phyloP scores from a whole-genome alignment of 106 monocot genomes.

The Phalaenopsis aphrodite region DNA sequence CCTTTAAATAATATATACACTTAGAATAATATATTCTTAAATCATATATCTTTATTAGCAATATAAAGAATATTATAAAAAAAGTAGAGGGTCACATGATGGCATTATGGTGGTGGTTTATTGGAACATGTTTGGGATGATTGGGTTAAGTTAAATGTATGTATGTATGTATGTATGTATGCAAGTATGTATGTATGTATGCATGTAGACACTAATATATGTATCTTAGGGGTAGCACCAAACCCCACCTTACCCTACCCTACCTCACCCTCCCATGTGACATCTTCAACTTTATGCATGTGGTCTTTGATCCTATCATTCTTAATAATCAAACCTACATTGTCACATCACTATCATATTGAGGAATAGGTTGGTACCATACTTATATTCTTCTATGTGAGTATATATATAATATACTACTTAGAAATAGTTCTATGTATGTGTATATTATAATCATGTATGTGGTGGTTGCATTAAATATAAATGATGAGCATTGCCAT shows the following conservation, averaged over 20 bases:
- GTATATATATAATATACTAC: not conserved
- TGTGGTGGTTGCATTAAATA: not conserved
- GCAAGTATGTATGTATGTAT: not conserved
- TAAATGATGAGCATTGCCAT: not conserved
- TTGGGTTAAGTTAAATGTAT: constrained; percentile 6
- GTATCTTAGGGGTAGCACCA: too few relatives aligned
- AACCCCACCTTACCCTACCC: not conserved
- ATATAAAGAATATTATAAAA: too few relatives aligned
- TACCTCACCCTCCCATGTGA: constrained; percentile 31
- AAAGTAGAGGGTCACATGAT: constrained; percentile 13
- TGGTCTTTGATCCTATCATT: constrained; percentile 21
- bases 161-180: not conserved
- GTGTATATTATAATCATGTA: not conserved
- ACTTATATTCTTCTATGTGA: not conserved
- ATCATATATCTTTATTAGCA: too few relatives aligned
- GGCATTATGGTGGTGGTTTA: constrained; percentile 13
- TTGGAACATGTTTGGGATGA: constrained; percentile 33
- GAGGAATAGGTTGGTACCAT: constrained; percentile 1
- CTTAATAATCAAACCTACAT: constrained; percentile 1
- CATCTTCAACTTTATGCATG: constrained; percentile 28
- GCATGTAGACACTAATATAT: not conserved
- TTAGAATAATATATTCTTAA: too few relatives aligned
- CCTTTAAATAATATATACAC: too few relatives aligned
- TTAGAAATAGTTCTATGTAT: not conserved
- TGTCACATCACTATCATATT: not conserved